Percentiles rank a stretch among this genome's conserved stretches.
Conservation (phyloP, 1,284 basidiomycete genomes). For the Ustilago loliicola region DNA sequence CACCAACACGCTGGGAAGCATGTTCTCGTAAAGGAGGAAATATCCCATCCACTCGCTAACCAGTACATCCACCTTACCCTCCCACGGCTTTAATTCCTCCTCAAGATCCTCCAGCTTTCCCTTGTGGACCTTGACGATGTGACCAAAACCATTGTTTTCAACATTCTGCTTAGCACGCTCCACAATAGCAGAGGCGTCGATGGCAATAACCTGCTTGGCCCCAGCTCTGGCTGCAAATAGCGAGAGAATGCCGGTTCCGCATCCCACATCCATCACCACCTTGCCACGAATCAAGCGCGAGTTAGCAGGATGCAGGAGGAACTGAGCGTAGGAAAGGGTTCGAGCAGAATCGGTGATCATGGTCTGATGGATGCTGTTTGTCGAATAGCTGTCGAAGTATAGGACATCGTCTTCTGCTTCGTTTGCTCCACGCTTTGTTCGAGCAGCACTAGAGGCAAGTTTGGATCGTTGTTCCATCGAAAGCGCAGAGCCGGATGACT, state of each 20-base stretch:
- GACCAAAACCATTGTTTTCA: constrained; percentile 81
- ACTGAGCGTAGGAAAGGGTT: constrained; percentile 91
- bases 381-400: constrained; percentile 94
- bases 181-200: constrained; percentile 90
- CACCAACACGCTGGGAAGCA: constrained; percentile 92
- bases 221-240: constrained; percentile 92
- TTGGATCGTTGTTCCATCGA: constrained; percentile 12
- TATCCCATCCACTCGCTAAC: constrained; percentile 94
- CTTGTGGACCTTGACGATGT: constrained; percentile 82
- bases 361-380: constrained; percentile 80
- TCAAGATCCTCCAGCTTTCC: constrained; percentile 89
- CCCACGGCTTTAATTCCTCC: constrained; percentile 77
- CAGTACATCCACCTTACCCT: constrained; percentile 86
- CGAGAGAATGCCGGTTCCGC: constrained; percentile 78
- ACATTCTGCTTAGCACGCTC: constrained; percentile 86
- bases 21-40: constrained; percentile 85
- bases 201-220: constrained; percentile 90
- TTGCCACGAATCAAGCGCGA: constrained; percentile 85
- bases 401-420: constrained; percentile 81
- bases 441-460: constrained; percentile 21
- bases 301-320: constrained; percentile 82
- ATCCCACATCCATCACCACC: constrained; percentile 90
- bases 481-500: constrained; percentile 9
- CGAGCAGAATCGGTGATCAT: constrained; percentile 85
- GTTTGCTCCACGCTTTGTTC: constrained; percentile 28